Evolutionary conservation across 805 yeast species (phyloP), one percentile per base, ranked within the genome.

Genomic region (Ogataea haglerorum): DNA sequence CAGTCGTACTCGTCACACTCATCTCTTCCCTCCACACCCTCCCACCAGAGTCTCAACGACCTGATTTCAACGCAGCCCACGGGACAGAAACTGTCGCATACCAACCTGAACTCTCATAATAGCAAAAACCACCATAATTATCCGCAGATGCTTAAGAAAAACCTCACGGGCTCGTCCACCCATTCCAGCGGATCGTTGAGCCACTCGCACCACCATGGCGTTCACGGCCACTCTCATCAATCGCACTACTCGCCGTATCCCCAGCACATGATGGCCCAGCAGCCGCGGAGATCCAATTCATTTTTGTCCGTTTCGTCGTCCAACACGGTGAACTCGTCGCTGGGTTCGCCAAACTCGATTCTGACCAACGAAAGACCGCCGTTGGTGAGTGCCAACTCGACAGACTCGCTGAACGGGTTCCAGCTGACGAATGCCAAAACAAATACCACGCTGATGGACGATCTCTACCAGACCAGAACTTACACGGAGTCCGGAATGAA

Each of bases 391-490:
- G 48, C 48, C 18, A 49, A 49, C 30, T 51, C 56, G 1, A 36
- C 53, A 1, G 59, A 49, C 18, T 50, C 60, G 10, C 32, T 52
- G 23, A 52, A 47, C 26, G 58, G 56, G 2, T 54, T 54, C 33
- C 55, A 48, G 30, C 38, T 61, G 22, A 48, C 61, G 1, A 62
- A 59, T 31, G 40, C 63, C 2, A 60, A 60, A 37, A 61, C 65
- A 2, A 60, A 62, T 40, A 54, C 65, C 10, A 60, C 67, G 1
- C 37, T 61, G 13, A 59, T 59, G 61, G 64, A 58, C 31, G 67
- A 60, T 34, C 38, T 60, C 12, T 59, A 61, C 43, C 59, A 55
- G 42, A 51, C 62, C 2, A 60, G 51, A 34, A 60, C 65, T 1
- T 60, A 56, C 27, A 60, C 64, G 0, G 64, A 43, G 17, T 26